Evolutionary conservation across 2,329 filamentous ascomycete genomes (phyloP).

Genomic region (Phialophora chinensis): DNA sequence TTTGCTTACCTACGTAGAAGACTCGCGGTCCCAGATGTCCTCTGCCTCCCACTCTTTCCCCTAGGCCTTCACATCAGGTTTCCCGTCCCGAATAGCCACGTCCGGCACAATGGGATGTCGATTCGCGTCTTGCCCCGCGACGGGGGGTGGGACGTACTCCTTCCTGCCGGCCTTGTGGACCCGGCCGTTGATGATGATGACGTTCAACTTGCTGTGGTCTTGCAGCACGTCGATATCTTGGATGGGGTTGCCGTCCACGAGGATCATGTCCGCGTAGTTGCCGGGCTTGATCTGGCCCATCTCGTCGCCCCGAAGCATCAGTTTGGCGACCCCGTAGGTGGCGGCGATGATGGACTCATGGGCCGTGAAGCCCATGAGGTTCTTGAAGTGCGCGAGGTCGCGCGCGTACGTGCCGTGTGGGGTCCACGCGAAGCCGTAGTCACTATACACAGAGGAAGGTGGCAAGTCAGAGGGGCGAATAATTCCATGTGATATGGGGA

Average conservation of each 20-base stretch:
- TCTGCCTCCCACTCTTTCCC: not conserved
- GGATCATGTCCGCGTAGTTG: slow-evolving; percentile 53
- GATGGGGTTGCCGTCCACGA: slow-evolving; percentile 56
- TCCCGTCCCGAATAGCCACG: slow-evolving; percentile 17
- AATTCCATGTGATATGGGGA: not conserved
- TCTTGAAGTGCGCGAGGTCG: slow-evolving; percentile 56
- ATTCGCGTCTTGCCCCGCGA: slow-evolving; percentile 26
- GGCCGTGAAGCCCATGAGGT: slow-evolving; percentile 53
- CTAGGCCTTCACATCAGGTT: slow-evolving; percentile 6
- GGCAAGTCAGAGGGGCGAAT: not conserved
- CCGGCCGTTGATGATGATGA: slow-evolving; percentile 57
- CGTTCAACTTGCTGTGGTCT: slow-evolving; percentile 51
- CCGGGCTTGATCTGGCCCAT: slow-evolving; percentile 52
- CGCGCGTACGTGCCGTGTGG: slow-evolving; percentile 57
- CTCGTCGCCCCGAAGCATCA: slow-evolving; percentile 51
- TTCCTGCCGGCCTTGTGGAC: slow-evolving; percentile 49
- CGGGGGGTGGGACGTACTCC: slow-evolving; percentile 30
- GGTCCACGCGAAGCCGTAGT: slow-evolving; percentile 58
- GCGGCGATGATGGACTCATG: slow-evolving; percentile 54
- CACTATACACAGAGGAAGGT: slow-evolving; percentile 35
- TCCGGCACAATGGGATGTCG: slow-evolving; percentile 27
- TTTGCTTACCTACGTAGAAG: not conserved
- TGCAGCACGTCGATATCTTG: slow-evolving; percentile 52
- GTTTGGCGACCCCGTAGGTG: slow-evolving; percentile 49
- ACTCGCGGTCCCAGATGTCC: too few species aligned